Percentiles rank a stretch among this genome's conserved stretches.
phyloP scores from a whole-genome alignment of 805 yeast genomes.

The Middelhovenomyces tepae region DNA sequence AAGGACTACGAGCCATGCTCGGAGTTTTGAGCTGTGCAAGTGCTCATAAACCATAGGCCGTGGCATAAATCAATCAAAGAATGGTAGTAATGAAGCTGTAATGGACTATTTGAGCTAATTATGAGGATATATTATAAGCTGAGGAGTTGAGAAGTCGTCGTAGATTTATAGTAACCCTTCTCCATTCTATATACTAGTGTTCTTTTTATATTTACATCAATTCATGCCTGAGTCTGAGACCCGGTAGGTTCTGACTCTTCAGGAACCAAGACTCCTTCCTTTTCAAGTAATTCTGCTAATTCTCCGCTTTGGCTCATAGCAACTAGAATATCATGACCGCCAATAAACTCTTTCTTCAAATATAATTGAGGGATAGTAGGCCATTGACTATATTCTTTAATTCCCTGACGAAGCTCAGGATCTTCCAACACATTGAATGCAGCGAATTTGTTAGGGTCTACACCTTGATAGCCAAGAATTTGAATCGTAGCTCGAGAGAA shows the following conservation, averaged over 20 bases:
- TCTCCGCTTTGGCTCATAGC: conserved; percentile 87
- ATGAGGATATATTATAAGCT: too few relatives aligned
- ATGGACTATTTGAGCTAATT: too few relatives aligned
- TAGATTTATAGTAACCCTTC: too few relatives aligned
- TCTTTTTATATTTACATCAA: too few relatives aligned
- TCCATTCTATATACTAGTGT: too few relatives aligned
- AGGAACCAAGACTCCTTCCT: conserved; percentile 69
- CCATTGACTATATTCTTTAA: conserved; percentile 94
- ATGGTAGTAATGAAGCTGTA: too few relatives aligned
- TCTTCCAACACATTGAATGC: conserved; percentile 96
- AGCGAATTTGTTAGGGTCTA: conserved; percentile 91
- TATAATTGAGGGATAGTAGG: conserved; percentile 98
- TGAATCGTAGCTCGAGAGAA: conserved; percentile 93
- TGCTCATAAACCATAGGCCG: too few relatives aligned
- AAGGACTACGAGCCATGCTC: too few relatives aligned
- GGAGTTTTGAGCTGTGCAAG: too few relatives aligned
- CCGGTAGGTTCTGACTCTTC: conserved; percentile 48
- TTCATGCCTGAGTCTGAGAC: too few relatives aligned
- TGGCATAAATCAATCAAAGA: too few relatives aligned
- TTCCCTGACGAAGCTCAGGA: conserved; percentile 86
- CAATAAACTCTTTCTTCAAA: conserved; percentile 80
- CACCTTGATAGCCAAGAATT: conserved; percentile 91
- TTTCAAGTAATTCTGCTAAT: conserved; percentile 72
- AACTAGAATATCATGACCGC: conserved; percentile 94
- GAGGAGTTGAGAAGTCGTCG: too few relatives aligned